Conservation (phyloP, 345 rosid genomes). For the Brassica incana region DNA sequence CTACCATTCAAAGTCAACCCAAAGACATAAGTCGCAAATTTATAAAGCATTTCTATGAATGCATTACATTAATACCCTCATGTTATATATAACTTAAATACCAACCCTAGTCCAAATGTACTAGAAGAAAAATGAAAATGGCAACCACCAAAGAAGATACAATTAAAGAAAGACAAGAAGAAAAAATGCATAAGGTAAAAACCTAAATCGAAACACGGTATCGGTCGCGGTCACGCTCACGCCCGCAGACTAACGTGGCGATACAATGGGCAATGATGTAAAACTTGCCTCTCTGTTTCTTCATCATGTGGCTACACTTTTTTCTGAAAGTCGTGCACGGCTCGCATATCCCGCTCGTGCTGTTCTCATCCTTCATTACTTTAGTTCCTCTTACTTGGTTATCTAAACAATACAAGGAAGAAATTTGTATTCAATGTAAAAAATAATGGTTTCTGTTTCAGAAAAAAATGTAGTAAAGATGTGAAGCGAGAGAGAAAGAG, state of each 20-base stretch:
- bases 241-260: constrained; percentile 73
- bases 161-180: background rate
- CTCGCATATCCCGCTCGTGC: constrained; percentile 40
- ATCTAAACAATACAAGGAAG: background rate
- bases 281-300: constrained; percentile 74
- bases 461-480: constrained; percentile 6
- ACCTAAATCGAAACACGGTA: constrained; percentile 15
- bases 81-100: constrained; percentile 20
- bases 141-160: background rate
- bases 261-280: constrained; percentile 82
- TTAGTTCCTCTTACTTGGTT: background rate
- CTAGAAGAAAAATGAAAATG: constrained; percentile 12
- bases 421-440: background rate
- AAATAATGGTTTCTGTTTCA: constrained; percentile 7
- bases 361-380: constrained; percentile 25
- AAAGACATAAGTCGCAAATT: background rate
- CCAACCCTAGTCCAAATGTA: constrained; percentile 24
- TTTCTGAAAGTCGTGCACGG: constrained; percentile 58
- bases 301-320: constrained; percentile 75
- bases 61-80: constrained; percentile 16
- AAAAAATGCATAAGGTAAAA: background rate
- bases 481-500: constrained; percentile 26
- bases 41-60: constrained; percentile 22
- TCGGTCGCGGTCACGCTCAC: constrained; percentile 43
- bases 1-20: background rate